These are phyloP conservation scores for Usnea hakonensis DNA, from an alignment of 495 filamentous ascomycete species.

Conservation along the genomic window DNA sequence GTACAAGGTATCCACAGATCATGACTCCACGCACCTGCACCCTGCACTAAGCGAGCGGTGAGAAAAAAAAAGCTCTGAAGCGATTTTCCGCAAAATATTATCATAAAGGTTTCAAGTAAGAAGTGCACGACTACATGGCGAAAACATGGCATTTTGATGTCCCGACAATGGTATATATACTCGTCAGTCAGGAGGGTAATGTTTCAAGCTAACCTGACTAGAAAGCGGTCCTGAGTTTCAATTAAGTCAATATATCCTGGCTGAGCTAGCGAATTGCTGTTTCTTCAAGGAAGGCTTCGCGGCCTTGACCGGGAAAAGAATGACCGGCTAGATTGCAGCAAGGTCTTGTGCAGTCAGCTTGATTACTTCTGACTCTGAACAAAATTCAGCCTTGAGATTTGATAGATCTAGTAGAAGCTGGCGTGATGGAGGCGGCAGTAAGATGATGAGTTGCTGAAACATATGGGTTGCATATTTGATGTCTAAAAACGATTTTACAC, in stretches of 20 bases:
- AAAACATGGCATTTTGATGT: no score
- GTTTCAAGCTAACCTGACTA: not conserved
- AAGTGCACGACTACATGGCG: no score
- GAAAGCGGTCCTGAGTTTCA: not conserved
- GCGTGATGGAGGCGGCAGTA: not conserved
- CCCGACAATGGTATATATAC: no score
- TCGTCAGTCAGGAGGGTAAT: no score
- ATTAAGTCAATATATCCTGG: not conserved
- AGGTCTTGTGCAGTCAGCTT: not conserved
- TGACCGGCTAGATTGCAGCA: not conserved
- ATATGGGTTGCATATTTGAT: not conserved
- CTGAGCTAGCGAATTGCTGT: not conserved
- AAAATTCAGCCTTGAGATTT: not conserved
- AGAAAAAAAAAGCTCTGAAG: no score
- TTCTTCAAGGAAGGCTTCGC: not conserved
- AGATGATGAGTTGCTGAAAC: not conserved
- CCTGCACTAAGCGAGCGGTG: no score
- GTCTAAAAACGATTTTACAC: not conserved
- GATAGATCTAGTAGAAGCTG: not conserved
- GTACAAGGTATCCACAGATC: no score
- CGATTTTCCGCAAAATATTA: no score
- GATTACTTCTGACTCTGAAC: not conserved
- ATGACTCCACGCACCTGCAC: no score
- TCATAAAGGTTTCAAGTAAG: no score
- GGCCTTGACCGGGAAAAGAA: constrained; percentile 5